Percentiles rank a stretch among this genome's conserved stretches.
phyloP scores from a whole-genome alignment of 2,329 filamentous ascomycete genomes.

The Monilinia aucupariae region DNA sequence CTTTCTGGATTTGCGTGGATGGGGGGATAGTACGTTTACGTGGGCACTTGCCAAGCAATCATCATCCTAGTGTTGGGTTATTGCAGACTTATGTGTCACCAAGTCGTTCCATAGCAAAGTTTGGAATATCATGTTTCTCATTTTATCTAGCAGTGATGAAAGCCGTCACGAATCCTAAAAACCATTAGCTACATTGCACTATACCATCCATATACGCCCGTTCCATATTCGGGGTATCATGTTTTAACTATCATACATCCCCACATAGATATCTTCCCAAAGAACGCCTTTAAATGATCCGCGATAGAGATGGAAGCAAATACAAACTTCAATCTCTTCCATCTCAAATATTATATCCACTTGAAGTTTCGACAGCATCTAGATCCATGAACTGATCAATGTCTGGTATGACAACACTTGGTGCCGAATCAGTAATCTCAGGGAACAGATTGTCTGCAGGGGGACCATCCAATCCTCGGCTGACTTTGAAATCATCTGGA shows the following conservation, averaged over 20 bases:
- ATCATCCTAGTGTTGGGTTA: too few relatives aligned
- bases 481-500: slow-evolving; percentile 34
- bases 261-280: not conserved
- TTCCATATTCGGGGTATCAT: slow-evolving; percentile 7
- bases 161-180: not conserved
- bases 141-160: not conserved
- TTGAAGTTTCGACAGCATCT: slow-evolving; percentile 9
- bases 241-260: not conserved
- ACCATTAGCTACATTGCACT: not conserved
- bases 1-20: too few relatives aligned
- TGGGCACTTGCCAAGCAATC: too few relatives aligned
- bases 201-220: slow-evolving; percentile 8
- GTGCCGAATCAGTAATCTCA: slow-evolving; percentile 19
- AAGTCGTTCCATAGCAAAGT: too few relatives aligned
- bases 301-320: not conserved
- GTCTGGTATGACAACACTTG: slow-evolving; percentile 10
- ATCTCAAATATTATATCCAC: slow-evolving; percentile 9
- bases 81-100: too few relatives aligned
- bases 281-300: not conserved
- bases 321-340: not conserved
- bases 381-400: slow-evolving; percentile 23
- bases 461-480: slow-evolving; percentile 34
- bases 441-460: slow-evolving; percentile 31
- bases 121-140: too few relatives aligned
- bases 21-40: too few relatives aligned